Conservation (phyloP, 2,329 filamentous ascomycete species). For the Curvularia eragrostidis region DNA sequence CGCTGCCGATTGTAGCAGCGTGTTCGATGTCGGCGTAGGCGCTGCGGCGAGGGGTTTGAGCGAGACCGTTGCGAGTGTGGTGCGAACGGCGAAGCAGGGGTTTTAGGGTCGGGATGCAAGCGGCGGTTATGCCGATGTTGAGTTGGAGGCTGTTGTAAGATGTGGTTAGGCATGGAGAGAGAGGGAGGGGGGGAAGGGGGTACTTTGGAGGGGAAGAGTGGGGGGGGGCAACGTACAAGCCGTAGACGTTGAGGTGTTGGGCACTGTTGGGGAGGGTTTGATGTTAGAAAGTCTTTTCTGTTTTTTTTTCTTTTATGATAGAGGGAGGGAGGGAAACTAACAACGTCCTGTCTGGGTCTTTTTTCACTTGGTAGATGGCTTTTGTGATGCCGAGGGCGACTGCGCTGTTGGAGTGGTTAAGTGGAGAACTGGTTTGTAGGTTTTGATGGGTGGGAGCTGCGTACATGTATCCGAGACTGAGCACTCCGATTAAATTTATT, state of each 20-base stretch:
- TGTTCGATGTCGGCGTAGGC: slow-evolving; percentile 4
- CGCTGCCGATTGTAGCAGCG: slow-evolving; percentile 1
- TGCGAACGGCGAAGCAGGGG: neutral
- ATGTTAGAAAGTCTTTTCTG: no score
- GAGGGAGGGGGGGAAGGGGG: no score
- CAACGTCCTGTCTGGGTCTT: neutral
- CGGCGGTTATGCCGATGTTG: slow-evolving; percentile 10
- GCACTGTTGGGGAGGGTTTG: neutral
- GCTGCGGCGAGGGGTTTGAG: neutral
- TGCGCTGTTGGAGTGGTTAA: neutral
- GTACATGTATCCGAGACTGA: slow-evolving; percentile 8
- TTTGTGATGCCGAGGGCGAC: slow-evolving; percentile 5
- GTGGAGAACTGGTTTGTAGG: neutral
- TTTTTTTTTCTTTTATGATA: neutral
- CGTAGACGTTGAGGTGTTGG: slow-evolving; percentile 1
- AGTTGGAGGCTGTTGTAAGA: slow-evolving; percentile 6
- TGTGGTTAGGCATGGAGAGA: neutral
- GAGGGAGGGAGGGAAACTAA: neutral
- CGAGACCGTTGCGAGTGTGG: no score
- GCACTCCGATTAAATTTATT: slow-evolving; percentile 1
- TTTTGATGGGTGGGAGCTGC: no score
- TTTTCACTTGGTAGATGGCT: neutral
- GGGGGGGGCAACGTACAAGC: neutral
- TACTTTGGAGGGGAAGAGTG: no score
- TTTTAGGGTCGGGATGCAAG: slow-evolving; percentile 10